phyloP scores from a whole-genome alignment of 179 eudicot species.

The Sideroxylon spinosum region DNA sequence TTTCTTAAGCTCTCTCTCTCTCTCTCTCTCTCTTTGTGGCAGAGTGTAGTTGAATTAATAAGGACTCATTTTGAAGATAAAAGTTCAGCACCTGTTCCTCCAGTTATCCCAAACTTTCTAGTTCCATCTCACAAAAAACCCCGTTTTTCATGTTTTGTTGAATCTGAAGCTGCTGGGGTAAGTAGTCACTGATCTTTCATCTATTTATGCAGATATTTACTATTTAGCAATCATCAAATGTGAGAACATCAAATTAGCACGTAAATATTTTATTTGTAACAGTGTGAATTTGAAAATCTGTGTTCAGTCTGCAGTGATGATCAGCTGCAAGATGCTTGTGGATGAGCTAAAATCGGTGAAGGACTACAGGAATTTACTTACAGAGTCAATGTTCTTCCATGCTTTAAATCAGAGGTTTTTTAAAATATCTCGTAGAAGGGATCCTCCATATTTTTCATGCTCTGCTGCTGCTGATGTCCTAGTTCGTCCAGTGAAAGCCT shows the following conservation, averaged over 20 bases:
- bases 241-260: background rate
- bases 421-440: slow-evolving; percentile 67
- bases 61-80: slow-evolving; percentile 61
- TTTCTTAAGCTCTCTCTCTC: slow-evolving; percentile 12
- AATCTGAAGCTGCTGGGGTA: slow-evolving; percentile 92
- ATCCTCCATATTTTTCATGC: slow-evolving; percentile 78
- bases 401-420: slow-evolving; percentile 81
- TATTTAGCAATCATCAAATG: background rate
- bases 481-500: slow-evolving; percentile 64
- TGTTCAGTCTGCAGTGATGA: slow-evolving; percentile 79
- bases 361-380: slow-evolving; percentile 77
- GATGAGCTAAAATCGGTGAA: slow-evolving; percentile 61
- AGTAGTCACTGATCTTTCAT: slow-evolving; percentile 20
- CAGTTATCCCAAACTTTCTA: slow-evolving; percentile 43
- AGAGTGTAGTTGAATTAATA: slow-evolving; percentile 78
- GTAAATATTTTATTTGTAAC: background rate
- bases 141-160: slow-evolving; percentile 73
- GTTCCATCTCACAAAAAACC: slow-evolving; percentile 81
- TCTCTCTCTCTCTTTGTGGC: slow-evolving; percentile 19
- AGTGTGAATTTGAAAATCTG: slow-evolving; percentile 11
- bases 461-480: slow-evolving; percentile 70
- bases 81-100: slow-evolving; percentile 39
- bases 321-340: slow-evolving; percentile 77
- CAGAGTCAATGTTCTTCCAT: slow-evolving; percentile 74
- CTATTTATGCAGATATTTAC: background rate